Evolutionary conservation across 2,329 filamentous ascomycete genomes (phyloP).

Genomic region (Aureobasidium melanogenum): DNA sequence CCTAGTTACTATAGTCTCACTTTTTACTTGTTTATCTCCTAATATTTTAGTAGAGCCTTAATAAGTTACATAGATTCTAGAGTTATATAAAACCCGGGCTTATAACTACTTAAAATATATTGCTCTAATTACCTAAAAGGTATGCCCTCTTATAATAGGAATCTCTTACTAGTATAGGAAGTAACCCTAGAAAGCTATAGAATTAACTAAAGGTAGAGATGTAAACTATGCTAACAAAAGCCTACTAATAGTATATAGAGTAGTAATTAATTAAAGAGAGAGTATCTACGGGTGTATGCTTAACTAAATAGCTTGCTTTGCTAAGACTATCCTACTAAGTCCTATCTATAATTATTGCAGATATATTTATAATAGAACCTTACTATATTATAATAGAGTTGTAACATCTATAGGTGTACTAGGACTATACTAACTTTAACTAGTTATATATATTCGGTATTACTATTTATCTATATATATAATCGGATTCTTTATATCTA

Average conservation of each 20-base stretch:
- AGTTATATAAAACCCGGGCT: no score
- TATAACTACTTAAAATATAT: no score
- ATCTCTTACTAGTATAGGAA: neutral
- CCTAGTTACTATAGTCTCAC: neutral
- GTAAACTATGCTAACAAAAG: neutral
- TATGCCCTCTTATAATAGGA: no score
- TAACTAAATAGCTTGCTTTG: neutral
- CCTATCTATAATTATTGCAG: neutral
- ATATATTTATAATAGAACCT: neutral
- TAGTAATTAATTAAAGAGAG: neutral
- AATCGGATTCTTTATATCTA: neutral
- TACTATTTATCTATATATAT: constrained; percentile 6
- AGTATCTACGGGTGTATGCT: neutral
- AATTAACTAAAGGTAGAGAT: neutral
- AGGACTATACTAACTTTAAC: no score
- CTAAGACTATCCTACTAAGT: neutral
- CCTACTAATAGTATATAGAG: neutral
- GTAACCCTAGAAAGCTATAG: neutral
- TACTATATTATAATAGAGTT: neutral
- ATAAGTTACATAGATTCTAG: no score
- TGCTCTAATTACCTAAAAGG: no score
- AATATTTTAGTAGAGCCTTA: neutral
- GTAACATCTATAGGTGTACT: neutral
- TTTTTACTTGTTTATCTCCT: neutral
- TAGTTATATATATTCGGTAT: neutral